Base-by-base conservation (phyloP, 805 yeast species). In the Cyberlindnera euphorbiae region DNA sequence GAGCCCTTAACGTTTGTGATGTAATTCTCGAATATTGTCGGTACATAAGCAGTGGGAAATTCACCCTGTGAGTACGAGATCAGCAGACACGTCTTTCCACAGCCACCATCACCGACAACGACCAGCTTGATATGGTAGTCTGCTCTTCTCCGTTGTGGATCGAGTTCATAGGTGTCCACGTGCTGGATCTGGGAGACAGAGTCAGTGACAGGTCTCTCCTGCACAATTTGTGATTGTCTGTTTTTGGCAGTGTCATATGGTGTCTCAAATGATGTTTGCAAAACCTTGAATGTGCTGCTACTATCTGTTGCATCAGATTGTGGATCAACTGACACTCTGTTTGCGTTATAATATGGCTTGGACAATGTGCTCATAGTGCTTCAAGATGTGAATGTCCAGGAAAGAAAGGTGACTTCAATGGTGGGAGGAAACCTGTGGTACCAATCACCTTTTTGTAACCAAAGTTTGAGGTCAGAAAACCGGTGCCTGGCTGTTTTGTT, bases 51-150 rank as follows among this genome's bases (percentile, higher is more conserved):
- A 29, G 71, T 73, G 2, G 94, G 93, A 54, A 82, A 83, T 47
- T 67, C 64, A 16, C 82, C 81, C 50, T 79, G 77, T 4, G 85
- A 72, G 55, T 80, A 87, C 14, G 84, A 62, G 21, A 68, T 62
- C 39, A 84, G 53, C 48, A 86, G 58, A 50, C 89, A 82, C 0
- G 95, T 87, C 57, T 86, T 86, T n/a, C 96, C 96, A 55, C 93
- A 81, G 13, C 86, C 89, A 50, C 90, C 88, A 58, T 86, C 96
- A 7, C 96, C 95, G 8, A 87, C 93, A 18, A 82, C 82, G 10
- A 86, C 94, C 6, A 84, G 62, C 53, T 83, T 83, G 29, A 69
- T 49, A 32, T 62, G 65, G 26, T 58, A 53, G 34, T 67, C 67
- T 1, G 70, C 51, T 30, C 49, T 42, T 30, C 47, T 49, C 22